phyloP scores from a whole-genome alignment of 2,329 filamentous ascomycete species.

The Fusarium sublunatum region DNA sequence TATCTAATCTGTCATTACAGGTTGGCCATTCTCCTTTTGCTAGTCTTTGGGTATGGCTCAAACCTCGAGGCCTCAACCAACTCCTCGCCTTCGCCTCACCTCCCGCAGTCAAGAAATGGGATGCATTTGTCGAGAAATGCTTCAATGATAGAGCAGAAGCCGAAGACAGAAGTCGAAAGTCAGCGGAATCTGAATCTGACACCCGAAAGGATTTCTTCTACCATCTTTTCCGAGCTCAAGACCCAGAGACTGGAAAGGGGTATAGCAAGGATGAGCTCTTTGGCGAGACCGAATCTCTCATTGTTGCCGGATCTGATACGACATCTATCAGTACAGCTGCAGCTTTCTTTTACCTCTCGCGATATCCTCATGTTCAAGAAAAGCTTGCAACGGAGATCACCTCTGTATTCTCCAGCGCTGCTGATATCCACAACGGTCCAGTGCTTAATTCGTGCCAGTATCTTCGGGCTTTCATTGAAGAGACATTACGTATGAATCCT shows the following conservation, averaged over 20 bases:
- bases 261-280: conserved; percentile 39
- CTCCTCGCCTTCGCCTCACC: conserved; percentile 34
- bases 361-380: conserved; percentile 15
- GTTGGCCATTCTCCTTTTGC: conserved; percentile 40
- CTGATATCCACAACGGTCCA: conserved; percentile 22
- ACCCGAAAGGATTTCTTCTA: conserved; percentile 43
- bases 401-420: conserved; percentile 12
- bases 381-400: conserved; percentile 26
- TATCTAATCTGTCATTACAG: not conserved
- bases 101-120: conserved; percentile 35
- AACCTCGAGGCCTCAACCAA: conserved; percentile 39
- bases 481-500: conserved; percentile 41
- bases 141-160: conserved; percentile 28
- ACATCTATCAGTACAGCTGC: conserved; percentile 32
- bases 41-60: conserved; percentile 41
- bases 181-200: conserved; percentile 5
- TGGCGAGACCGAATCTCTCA: conserved; percentile 42
- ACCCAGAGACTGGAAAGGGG: conserved; percentile 43
- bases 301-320: conserved; percentile 40
- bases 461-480: conserved; percentile 42
- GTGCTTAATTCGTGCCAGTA: conserved; percentile 37
- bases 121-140: conserved; percentile 34
- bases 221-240: conserved; percentile 35
- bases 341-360: conserved; percentile 37
- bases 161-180: conserved; percentile 15